A percentile compares a stretch with the other conserved stretches of the same genome.
These are phyloP conservation scores for Podaxis mareebaensis DNA, from an alignment of 768 basidiomycete species.

Conservation along the genomic window DNA sequence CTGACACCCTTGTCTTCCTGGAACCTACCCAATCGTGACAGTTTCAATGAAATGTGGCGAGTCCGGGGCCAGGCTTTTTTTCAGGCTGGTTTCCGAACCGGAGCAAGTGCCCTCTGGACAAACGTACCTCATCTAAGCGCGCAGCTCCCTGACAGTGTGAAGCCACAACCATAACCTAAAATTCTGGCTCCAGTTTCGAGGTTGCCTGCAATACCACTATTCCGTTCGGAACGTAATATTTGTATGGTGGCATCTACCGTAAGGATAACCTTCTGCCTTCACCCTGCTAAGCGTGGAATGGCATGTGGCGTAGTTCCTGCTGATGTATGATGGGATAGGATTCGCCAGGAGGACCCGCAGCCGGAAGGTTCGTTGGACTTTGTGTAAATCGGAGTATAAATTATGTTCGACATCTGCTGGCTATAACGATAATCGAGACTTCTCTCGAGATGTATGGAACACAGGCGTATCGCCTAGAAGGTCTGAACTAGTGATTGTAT, in stretches of 20 bases:
- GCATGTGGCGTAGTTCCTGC: not conserved
- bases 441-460: too few relatives aligned
- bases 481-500: not conserved
- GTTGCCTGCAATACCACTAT: too few relatives aligned
- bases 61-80: not conserved
- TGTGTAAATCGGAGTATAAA: not conserved
- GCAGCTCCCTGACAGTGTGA: not conserved
- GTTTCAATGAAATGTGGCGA: not conserved
- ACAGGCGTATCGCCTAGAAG: not conserved
- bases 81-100: not conserved
- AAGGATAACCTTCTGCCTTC: not conserved
- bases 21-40: not conserved
- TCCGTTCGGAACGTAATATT: too few relatives aligned
- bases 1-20: conserved; percentile 1
- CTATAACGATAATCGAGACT: not conserved
- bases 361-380: not conserved
- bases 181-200: too few relatives aligned
- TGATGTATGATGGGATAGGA: not conserved
- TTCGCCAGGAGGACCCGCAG: not conserved
- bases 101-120: not conserved
- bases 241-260: too few relatives aligned
- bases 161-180: too few relatives aligned
- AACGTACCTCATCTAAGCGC: not conserved
- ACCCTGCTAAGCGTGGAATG: not conserved
- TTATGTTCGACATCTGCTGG: not conserved